Evolutionary conservation across 2,329 filamentous ascomycete species (phyloP), one percentile per base, ranked within the genome.

Genomic region (Colletotrichum godetiae): DNA sequence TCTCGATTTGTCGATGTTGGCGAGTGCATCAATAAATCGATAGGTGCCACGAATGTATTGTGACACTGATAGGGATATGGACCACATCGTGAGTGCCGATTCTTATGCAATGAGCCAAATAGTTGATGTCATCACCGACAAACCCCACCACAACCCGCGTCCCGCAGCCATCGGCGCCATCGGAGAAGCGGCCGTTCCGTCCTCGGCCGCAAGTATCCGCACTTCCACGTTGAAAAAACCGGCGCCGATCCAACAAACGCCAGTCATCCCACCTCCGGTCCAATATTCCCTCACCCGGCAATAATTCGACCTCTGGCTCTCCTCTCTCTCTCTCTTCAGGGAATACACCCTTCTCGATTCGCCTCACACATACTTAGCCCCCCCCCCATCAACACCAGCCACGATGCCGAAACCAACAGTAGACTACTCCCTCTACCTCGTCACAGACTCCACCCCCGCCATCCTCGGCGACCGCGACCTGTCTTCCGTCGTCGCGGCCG

Each of bases 391-490:
- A 27, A 27, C 27, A 27, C 27, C 4, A 42, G 1, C 42, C 15
- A 49, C 42, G 19, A 49, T 49, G 42, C 42, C 42, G 42, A 52
- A 49, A 55, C 22, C 52, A 55, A 79, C 84, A 24, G 86, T 93
- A 59, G 91, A 97, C 83, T 95, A 97, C 81, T 92, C 92, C 61
- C 86, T 98, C 52, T 98, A 98, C 81, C 88, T 98, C 71, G 95
- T 98, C 77, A 98, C 95, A 5, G 95, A 98, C 87, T 97, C 95
- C 63, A 97, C 95, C n/a, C 89, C 92, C 15, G 91, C 91, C 42
- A 95, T 98, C 77, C 91, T 98, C 56, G 93, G 93, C 67, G 84
- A 88, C 75, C 89, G 89, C 77, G 88, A 95, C 80, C 87, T 98
- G 49, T 89, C 90, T 73, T 78, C 89, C 11, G 92, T 98, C 1